Base-by-base conservation (phyloP, 2,329 filamentous ascomycete genomes). In the Cladosporium colombiae region DNA sequence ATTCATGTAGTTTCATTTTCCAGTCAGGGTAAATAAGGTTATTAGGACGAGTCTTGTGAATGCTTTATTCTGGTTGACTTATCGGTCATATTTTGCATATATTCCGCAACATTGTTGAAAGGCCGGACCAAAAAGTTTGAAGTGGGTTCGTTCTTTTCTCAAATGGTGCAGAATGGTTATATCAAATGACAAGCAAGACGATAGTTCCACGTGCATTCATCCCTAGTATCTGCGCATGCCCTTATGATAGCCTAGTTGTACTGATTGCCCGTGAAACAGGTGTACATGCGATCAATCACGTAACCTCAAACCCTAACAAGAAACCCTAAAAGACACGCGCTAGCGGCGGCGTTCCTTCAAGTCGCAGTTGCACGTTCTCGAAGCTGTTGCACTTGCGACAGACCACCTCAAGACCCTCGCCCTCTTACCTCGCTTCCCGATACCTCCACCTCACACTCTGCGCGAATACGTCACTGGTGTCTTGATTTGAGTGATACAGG, bases 401-500 rank as follows among this genome's bases (percentile, higher is more conserved):
- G 21, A 40, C 33, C 35, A 46, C 56, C 56, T 16, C 37, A 29
- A 29, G 16, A 29, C 56, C 33, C 21, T 46, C 16, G n/a, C 23
- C 7, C 35, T n/a, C 23, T 18, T n/a, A n/a, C 13, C 33, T 23
- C 27, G 7, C 27, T 25, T 18, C 21, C 6, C 16, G 29, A n/a
- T 27, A 46, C 13, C 35, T 8, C 23, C 31, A 35, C 37, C 14
- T 14, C 23, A 59, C 21, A 16, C 21, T 25, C 16, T 25, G 21
- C 14, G 23, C 56, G 14, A 29, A 4, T 29, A 5, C 1, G 29
- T 21, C 18, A 11, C 62, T 33, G 53, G 52, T 23, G 35, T 49
- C 31, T 57, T 57, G 35, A 44, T 16, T 60, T 21, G 46, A 37
- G 56, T 53, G 29, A 25, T 44, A 65, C 56, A 65, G 62, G 55